Percentiles rank a stretch among this genome's conserved stretches.
phyloP scores from a whole-genome alignment of 2,329 filamentous ascomycete genomes.

The Cladosporium velox region DNA sequence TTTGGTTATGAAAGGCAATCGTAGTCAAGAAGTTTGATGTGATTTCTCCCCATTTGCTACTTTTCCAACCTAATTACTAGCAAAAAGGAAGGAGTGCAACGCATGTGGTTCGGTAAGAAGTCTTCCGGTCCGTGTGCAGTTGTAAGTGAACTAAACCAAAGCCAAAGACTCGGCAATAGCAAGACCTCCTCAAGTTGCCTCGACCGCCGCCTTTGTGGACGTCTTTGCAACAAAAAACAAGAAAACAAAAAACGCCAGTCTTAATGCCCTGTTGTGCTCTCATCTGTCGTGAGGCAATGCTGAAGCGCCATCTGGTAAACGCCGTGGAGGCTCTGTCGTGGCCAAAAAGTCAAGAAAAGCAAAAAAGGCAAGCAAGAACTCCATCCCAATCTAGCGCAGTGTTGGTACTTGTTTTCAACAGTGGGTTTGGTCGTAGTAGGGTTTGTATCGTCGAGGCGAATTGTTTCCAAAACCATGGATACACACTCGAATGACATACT shows the following conservation, averaged over 20 bases:
- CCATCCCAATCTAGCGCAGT: neutral
- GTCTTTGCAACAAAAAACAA: neutral
- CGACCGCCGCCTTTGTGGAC: neutral
- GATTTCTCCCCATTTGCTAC: neutral
- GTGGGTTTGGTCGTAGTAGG: neutral
- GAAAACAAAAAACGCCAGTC: conserved; percentile 1
- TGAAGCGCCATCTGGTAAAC: conserved; percentile 2
- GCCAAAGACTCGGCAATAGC: neutral
- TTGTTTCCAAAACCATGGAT: neutral
- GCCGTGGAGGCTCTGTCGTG: neutral
- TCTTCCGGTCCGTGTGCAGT: neutral
- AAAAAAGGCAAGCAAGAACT: neutral
- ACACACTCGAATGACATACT: neutral
- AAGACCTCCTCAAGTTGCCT: neutral
- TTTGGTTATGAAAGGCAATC: neutral
- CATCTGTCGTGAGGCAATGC: conserved; percentile 13
- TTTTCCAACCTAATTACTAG: neutral
- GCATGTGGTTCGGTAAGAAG: neutral
- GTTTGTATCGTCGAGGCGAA: neutral
- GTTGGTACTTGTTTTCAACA: neutral
- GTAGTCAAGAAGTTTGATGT: neutral
- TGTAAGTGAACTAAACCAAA: neutral
- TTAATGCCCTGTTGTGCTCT: conserved; percentile 2
- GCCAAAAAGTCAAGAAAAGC: neutral
- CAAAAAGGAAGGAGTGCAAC: neutral